Evolutionary conservation across 2,329 filamentous ascomycete species (phyloP).

Genomic region (Tolypocladium ovalisporum): DNA sequence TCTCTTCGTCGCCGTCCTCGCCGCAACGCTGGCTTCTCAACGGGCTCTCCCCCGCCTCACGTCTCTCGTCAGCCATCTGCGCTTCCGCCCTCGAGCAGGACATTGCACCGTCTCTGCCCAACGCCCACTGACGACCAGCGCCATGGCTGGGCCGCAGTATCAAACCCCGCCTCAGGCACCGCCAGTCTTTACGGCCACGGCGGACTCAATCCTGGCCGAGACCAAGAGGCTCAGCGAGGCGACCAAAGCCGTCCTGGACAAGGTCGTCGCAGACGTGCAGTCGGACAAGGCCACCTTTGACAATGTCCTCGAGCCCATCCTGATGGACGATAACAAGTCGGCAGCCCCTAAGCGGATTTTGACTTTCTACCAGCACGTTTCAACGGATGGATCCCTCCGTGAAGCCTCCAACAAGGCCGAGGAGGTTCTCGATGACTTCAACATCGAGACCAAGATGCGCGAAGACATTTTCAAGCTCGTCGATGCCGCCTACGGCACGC

Average conservation of each 20-base stretch:
- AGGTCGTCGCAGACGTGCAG: conserved; percentile 51
- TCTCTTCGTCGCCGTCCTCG: conserved; percentile 44
- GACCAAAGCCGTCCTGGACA: conserved; percentile 55
- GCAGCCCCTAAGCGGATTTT: conserved; percentile 53
- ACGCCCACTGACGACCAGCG: conserved; percentile 35
- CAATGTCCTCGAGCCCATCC: conserved; percentile 54
- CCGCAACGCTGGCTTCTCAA: conserved; percentile 57
- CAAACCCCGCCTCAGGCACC: conserved; percentile 67
- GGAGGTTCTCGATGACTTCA: conserved; percentile 64
- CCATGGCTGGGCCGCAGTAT: conserved; percentile 58
- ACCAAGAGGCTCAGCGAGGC: conserved; percentile 54
- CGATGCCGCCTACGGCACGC: conserved; percentile 42
- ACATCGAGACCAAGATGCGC: conserved; percentile 69
- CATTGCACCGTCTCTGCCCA: conserved; percentile 5
- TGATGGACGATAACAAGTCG: conserved; percentile 58
- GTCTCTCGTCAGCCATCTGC: conserved; percentile 44
- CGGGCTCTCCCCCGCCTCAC: conserved; percentile 47
- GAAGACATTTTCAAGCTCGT: conserved; percentile 67
- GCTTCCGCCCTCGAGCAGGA: neutral
- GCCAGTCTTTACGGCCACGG: conserved; percentile 66
- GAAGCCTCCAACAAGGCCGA: conserved; percentile 69
- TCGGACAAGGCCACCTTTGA: conserved; percentile 40
- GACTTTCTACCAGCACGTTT: conserved; percentile 73
- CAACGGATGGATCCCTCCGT: conserved; percentile 54
- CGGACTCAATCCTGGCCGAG: conserved; percentile 55